Evolutionary conservation across 2,329 filamentous ascomycete species (phyloP).

Genomic region (Monilinia laxa): DNA sequence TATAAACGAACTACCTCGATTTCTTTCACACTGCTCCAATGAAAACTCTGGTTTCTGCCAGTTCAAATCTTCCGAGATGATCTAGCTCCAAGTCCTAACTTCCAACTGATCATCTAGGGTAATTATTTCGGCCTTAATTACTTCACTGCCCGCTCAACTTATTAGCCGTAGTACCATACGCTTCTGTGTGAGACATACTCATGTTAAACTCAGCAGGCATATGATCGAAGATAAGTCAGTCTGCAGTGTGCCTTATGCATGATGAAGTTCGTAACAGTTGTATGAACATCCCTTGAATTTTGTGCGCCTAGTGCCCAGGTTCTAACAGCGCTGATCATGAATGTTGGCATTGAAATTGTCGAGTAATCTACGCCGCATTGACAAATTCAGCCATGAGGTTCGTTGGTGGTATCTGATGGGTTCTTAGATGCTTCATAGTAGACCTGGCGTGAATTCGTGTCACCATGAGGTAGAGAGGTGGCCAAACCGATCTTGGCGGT

Average conservation of each 20-base stretch:
- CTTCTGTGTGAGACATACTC: not conserved
- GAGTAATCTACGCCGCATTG: conserved; percentile 6
- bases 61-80: not conserved
- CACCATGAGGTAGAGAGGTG: not conserved
- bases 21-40: not conserved
- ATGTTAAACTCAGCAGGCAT: not conserved
- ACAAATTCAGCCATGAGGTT: conserved; percentile 1
- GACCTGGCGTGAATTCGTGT: not conserved
- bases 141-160: not conserved
- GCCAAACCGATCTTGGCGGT: conserved; percentile 1
- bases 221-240: conserved; percentile 3
- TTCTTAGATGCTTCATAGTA: not conserved
- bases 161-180: not conserved
- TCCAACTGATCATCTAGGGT: not conserved
- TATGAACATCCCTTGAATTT: not conserved
- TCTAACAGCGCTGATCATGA: not conserved
- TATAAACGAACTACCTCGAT: not conserved
- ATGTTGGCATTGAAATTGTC: not conserved
- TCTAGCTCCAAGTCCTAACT: not conserved
- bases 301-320: not conserved
- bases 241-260: not conserved
- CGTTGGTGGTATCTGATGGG: not conserved
- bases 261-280: not conserved
- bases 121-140: not conserved
- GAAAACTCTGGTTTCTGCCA: not conserved